Base-by-base conservation (phyloP, 2,329 filamentous ascomycete genomes). In the Neonectria faginata region DNA sequence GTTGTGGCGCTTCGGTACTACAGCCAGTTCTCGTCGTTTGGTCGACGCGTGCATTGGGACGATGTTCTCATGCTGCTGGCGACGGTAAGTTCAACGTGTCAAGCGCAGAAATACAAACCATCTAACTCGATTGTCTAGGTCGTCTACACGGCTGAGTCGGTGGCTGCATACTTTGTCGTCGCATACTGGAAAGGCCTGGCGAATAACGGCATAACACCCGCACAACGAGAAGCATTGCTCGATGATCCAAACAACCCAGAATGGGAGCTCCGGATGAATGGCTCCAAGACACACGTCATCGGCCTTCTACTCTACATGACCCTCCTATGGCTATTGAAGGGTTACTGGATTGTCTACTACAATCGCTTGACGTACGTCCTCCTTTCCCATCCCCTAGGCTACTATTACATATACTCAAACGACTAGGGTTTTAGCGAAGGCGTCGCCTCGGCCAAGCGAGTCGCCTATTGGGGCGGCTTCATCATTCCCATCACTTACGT, bases 401-500 rank as follows among this genome's bases (percentile, higher is more conserved):
- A 7, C 36, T 5, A 2, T 14, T 16, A 39, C 12, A n/a, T 6
- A 8, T 39, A 8, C 36, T 39, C 36, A 39, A 39, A 39, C 36
- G 14, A 2, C 14, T 39, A 39, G 14, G 36, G 7, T n/a, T 39
- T 8, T 6, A 39, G 36, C 9, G 36, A 39, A n/a, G 36, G 36
- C 14, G 36, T 39, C 36, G 16, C 5, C 36, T 39, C 36, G 6
- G 36, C 36, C n/a, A 39, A n/a, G 3, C 36, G 36, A 16, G 36
- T 39, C 2, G 36, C 36, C 14, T 39, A 39, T 12, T 39, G 36
- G 36, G 36, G 36, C 5, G 36, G 36, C 5, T 39, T 7, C 36
- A 39, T 39, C 14, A 39, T 39, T 2, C 36, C 36, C 16, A 41
- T 63, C 39, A 63, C 60, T 5, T 63, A 63, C 18, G 47, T 60